Percentiles rank a stretch among this genome's conserved stretches.
Evolutionary conservation across 768 basidiomycete genomes (phyloP).

Genomic region (Rhizopogon vesiculosus): DNA sequence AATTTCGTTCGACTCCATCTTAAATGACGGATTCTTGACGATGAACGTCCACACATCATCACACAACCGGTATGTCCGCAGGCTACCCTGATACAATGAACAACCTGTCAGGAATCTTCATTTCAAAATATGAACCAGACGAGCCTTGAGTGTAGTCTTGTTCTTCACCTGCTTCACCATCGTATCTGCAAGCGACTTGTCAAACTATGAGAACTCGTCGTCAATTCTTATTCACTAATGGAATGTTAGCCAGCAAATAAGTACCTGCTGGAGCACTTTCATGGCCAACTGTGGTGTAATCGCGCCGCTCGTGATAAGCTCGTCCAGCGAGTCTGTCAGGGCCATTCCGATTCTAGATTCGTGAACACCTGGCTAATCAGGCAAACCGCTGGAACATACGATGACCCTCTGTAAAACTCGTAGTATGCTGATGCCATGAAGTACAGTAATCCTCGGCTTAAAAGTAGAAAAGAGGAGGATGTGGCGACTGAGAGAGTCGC

Average conservation of each 20-base stretch:
- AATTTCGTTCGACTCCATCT: conserved; percentile 89
- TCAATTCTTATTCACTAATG: neutral
- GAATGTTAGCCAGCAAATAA: conserved; percentile 7
- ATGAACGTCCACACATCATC: conserved; percentile 99
- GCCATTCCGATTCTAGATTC: conserved; percentile 87
- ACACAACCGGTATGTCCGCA: conserved; percentile 88
- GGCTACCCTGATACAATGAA: conserved; percentile 58
- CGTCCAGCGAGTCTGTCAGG: conserved; percentile 95
- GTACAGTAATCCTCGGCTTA: conserved; percentile 5
- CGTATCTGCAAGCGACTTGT: conserved; percentile 90
- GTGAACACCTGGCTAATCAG: neutral
- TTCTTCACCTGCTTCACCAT: conserved; percentile 92
- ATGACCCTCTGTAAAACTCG: conserved; percentile 89
- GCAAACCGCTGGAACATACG: conserved; percentile 47
- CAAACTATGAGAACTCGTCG: conserved; percentile 57
- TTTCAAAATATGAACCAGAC: conserved; percentile 9
- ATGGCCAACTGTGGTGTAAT: conserved; percentile 99
- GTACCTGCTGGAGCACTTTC: conserved; percentile 95
- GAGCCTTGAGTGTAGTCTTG: conserved; percentile 89
- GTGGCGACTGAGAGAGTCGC: conserved; percentile 3
- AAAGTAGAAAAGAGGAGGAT: neutral
- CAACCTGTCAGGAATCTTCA: conserved; percentile 3
- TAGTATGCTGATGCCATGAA: conserved; percentile 82
- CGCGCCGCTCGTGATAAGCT: conserved; percentile 92
- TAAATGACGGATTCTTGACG: conserved; percentile 88